Evolutionary conservation across 2,329 filamentous ascomycete species (phyloP).

Genomic region (Apiospora malaysiana): DNA sequence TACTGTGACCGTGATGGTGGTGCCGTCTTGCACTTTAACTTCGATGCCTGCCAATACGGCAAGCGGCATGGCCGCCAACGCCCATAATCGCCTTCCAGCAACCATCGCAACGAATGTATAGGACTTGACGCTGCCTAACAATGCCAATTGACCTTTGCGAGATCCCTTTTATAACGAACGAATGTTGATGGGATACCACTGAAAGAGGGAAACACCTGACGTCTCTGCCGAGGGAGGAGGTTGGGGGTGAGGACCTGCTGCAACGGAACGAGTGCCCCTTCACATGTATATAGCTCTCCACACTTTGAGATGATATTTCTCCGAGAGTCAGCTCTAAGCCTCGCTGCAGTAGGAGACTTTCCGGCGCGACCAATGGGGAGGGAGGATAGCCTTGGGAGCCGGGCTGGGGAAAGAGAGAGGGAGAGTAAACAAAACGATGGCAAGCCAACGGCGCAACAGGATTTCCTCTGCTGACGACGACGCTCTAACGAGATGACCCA

Average conservation of each 20-base stretch:
- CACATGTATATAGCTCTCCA: conserved; percentile 13
- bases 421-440: conserved; percentile 22
- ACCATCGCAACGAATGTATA: conserved; percentile 16
- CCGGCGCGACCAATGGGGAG: conserved; percentile 10
- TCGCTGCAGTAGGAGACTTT: neutral
- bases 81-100: conserved; percentile 28
- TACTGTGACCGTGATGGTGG: neutral
- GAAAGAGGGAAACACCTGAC: conserved; percentile 4
- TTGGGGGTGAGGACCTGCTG: conserved; percentile 6
- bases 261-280: conserved; percentile 18
- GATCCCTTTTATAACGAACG: neutral
- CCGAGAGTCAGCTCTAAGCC: conserved; percentile 18
- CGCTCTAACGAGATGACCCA: neutral
- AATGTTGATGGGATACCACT: conserved; percentile 3
- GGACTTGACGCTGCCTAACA: neutral
- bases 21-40: conserved; percentile 8
- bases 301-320: neutral
- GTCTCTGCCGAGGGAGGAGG: neutral
- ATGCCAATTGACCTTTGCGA: neutral
- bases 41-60: conserved; percentile 26
- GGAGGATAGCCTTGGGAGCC: neutral
- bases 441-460: conserved; percentile 22
- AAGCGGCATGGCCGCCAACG: conserved; percentile 31
- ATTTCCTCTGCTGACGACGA: neutral
- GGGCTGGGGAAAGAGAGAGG: conserved; percentile 12